Evolutionary conservation across 768 basidiomycete species (phyloP).

Genomic region (Auriscalpium microsporum): DNA sequence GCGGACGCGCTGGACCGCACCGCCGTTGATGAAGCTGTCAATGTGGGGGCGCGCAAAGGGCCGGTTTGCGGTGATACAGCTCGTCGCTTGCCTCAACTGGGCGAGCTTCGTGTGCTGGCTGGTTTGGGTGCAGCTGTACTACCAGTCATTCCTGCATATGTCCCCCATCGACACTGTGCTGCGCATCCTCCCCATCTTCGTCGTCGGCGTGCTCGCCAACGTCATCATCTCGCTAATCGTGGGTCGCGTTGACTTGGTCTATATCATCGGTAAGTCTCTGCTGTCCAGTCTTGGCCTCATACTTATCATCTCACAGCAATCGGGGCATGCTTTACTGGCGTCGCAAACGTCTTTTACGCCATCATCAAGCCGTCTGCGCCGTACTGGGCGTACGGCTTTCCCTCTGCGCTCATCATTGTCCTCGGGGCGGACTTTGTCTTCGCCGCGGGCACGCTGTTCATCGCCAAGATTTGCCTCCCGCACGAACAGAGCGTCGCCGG

Average conservation of each 20-base stretch:
- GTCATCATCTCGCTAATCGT: constrained; percentile 54
- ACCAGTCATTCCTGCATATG: constrained; percentile 53
- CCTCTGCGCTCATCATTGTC: constrained; percentile 53
- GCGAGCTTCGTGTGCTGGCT: constrained; percentile 46
- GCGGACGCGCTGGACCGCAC: constrained; percentile 31
- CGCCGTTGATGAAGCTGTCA: constrained; percentile 56
- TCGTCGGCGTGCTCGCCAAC: constrained; percentile 59
- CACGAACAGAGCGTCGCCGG: constrained; percentile 73
- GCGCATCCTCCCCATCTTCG: constrained; percentile 62
- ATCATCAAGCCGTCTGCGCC: constrained; percentile 45
- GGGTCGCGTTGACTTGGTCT: constrained; percentile 43
- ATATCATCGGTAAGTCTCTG: constrained; percentile 42
- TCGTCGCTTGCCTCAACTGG: constrained; percentile 59
- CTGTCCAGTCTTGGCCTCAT: neutral
- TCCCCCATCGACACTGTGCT: constrained; percentile 54
- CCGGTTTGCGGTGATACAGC: constrained; percentile 51
- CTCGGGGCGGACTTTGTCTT: constrained; percentile 77
- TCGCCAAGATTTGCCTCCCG: constrained; percentile 55
- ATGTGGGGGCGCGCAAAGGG: constrained; percentile 60
- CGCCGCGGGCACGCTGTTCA: constrained; percentile 63
- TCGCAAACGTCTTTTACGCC: constrained; percentile 59
- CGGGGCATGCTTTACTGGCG: constrained; percentile 51
- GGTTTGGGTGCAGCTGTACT: constrained; percentile 60
- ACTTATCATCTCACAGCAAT: constrained; percentile 22
- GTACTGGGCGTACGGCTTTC: constrained; percentile 76